Evolutionary conservation across 306 rosid genomes (phyloP), one percentile per base, ranked within the genome.

Genomic region (Chamaecrista fasciculata): DNA sequence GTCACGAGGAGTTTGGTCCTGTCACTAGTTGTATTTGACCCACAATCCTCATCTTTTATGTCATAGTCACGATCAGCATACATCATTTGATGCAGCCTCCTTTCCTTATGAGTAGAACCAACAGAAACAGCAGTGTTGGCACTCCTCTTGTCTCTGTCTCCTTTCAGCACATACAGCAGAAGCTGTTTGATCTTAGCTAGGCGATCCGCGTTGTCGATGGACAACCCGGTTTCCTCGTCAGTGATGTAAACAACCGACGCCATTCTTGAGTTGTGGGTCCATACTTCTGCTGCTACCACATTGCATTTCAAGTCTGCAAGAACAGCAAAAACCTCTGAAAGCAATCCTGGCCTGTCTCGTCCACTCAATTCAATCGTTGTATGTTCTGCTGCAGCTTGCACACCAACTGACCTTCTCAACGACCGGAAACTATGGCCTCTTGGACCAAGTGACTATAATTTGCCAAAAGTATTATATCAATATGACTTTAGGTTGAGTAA

Each of bases 181-280:
- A 91, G 94, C 73, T 82, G 84, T 72, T 94, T 88, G 31, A 88
- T 90, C 75, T 88, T 86, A 11, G 81, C 73, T 14, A 94, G 96
- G 51, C 72, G 92, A 15, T 85, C 92, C 0, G 75, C 71, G 47
- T 86, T 72, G 11, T 88, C 89, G 2, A 94, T 86, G 11, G 87
- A 74, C 69, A 76, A 74, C 12, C 92, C 89, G 23, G 86, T 79
- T 55, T 59, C 82, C 71, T 85, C 97, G 0, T 90, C 97, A 0
- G 92, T 88, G 70, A 94, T 88, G 83, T 83, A 81, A 50, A 91
- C 96, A 53, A 94, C 97, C 0, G 99, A 94, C 1, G 99, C 97
- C 97, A 94, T 88, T 82, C 99, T 86, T 21, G 96, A 81, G 74
- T 94, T 94, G 83, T 94, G 99, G 16, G 99, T 94, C 99, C 99